phyloP scores from a whole-genome alignment of 1,284 basidiomycete genomes.

The Leccinum pachyderme region DNA sequence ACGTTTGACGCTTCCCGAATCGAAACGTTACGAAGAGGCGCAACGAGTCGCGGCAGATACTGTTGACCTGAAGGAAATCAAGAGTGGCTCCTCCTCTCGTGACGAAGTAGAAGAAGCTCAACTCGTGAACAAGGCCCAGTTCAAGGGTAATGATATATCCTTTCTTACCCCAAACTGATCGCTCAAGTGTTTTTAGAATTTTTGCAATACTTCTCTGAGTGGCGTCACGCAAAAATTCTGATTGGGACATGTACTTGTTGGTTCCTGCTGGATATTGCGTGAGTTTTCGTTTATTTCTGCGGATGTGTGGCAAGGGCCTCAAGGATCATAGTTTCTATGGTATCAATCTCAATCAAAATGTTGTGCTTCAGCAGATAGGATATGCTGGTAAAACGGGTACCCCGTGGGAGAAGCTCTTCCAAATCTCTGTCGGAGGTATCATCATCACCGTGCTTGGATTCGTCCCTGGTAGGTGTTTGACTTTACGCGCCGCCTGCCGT shows the following conservation, averaged over 20 bases:
- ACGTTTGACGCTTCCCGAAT: conserved; percentile 72
- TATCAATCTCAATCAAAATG: conserved; percentile 77
- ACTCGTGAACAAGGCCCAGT: conserved; percentile 38
- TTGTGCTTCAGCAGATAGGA: conserved; percentile 68
- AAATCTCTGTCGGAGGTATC: conserved; percentile 62
- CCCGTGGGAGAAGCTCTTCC: conserved; percentile 63
- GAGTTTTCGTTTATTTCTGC: conserved; percentile 13
- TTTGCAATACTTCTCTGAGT: conserved; percentile 51
- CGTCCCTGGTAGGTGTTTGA: conserved; percentile 56
- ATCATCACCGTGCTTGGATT: conserved; percentile 73
- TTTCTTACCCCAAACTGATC: not conserved
- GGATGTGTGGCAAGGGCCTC: not conserved
- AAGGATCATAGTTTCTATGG: conserved; percentile 59
- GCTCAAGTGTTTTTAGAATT: conserved; percentile 38
- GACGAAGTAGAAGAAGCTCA: not conserved
- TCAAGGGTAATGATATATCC: conserved; percentile 30
- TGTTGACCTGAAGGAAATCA: conserved; percentile 37
- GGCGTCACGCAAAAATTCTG: conserved; percentile 53
- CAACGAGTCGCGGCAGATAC: conserved; percentile 34
- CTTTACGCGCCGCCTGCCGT: not conserved
- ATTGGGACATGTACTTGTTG: conserved; percentile 53
- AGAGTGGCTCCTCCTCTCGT: conserved; percentile 8
- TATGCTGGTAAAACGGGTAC: conserved; percentile 56
- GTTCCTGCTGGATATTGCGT: conserved; percentile 58
- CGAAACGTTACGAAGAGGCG: conserved; percentile 52